Base-by-base conservation (phyloP, 2,329 filamentous ascomycete genomes). In the Aspergillaceae sp. region DNA sequence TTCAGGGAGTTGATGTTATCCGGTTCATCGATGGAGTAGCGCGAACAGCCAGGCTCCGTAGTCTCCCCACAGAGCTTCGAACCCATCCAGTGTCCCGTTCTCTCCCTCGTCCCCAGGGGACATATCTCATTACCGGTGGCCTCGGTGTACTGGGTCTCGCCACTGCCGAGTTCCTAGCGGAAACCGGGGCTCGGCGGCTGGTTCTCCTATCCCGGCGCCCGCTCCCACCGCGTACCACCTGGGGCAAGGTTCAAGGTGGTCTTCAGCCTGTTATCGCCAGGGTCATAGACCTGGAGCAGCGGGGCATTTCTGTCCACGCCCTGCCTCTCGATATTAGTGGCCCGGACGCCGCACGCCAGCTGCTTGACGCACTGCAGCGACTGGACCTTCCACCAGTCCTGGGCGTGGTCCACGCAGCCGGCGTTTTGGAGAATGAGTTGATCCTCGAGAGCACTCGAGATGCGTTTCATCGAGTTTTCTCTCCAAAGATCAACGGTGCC, bases 121-220 rank as follows among this genome's bases (percentile, higher is more conserved):
- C 70, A 0, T 74, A 74, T 47, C 29, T 73, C 11, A 63, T 74
- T 28, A 69, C 69, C 9, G 69, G 70, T 37, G 68, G 68, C 1
- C 55, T 71, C 9, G 68, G 69, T 1, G 62, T 60, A 7, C 59
- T 74, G 2, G 71, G 70, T 1, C 59, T 73, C 3, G 63, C 64
- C 38, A 55, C 64, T 0, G 61, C 64, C 5, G 52, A 59, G 8
- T 71, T 65, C 45, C 51, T 73, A 3, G 62, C 66, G 1, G 56
- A 66, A 29, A 62, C 68, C n/a, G 68, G 68, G 0, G 70, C 69
- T 29, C 60, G 68, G 2, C 59, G 70, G n/a, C 49, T 73, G 2
- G 57, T 73, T 1, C 54, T 73, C 1, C 33, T 68, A 4, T 72
- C 69, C 1, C 65, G 70, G 6, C 63, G 64, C 7, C 47, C 34